Conservation (phyloP, 1,284 basidiomycete species). For the Amylostereum chailletii region DNA sequence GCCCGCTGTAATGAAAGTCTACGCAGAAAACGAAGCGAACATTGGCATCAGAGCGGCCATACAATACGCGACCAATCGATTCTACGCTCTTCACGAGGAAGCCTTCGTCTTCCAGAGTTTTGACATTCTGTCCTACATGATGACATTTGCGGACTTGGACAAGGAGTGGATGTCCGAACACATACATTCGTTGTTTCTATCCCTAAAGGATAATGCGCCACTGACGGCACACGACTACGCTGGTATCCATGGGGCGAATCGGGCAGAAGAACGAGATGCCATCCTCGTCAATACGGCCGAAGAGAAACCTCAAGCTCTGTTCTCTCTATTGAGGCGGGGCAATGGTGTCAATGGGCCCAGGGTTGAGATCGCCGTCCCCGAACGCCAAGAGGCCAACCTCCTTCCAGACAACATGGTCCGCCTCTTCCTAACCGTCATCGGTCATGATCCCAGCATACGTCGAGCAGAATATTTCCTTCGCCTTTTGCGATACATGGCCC, state of each 20-base stretch:
- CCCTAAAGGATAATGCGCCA: slow-evolving; percentile 35
- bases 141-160: slow-evolving; percentile 41
- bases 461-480: slow-evolving; percentile 64
- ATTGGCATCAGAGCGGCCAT: slow-evolving; percentile 56
- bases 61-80: slow-evolving; percentile 65
- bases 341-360: slow-evolving; percentile 26
- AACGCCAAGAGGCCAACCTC: slow-evolving; percentile 52
- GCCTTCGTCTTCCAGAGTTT: slow-evolving; percentile 71
- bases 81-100: slow-evolving; percentile 70
- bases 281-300: slow-evolving; percentile 62
- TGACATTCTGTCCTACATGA: slow-evolving; percentile 50
- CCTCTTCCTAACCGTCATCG: slow-evolving; percentile 73
- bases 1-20: slow-evolving; percentile 59
- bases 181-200: slow-evolving; percentile 46
- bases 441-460: slow-evolving; percentile 58
- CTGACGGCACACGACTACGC: slow-evolving; percentile 45
- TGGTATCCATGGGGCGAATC: slow-evolving; percentile 61
- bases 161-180: slow-evolving; percentile 41
- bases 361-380: slow-evolving; percentile 38
- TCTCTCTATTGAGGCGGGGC: slow-evolving; percentile 42
- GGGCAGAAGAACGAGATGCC: slow-evolving; percentile 63
- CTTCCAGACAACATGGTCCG: slow-evolving; percentile 66
- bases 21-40: slow-evolving; percentile 48
- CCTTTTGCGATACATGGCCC: slow-evolving; percentile 50
- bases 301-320: slow-evolving; percentile 56